Base-by-base conservation (phyloP, 2,329 filamentous ascomycete genomes). In the Hypoxylon sp. region DNA sequence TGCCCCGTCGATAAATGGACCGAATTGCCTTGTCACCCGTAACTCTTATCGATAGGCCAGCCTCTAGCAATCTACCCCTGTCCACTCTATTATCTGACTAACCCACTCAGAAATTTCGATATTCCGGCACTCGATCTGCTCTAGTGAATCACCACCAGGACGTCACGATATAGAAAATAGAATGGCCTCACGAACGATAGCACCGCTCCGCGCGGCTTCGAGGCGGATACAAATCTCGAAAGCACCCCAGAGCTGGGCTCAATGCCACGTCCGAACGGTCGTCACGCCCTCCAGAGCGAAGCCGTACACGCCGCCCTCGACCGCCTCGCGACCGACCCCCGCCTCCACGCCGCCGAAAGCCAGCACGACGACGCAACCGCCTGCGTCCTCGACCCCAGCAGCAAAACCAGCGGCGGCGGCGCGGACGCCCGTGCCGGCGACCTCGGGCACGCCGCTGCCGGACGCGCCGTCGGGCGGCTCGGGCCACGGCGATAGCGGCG, bases 381-480 rank as follows among this genome's bases (percentile, higher is more conserved):
- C 3, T 3, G 18, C 8, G 15, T 48, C 2, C 21, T 48, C 18
- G 11, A 31, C n/a, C 11, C 51, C 31, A 20, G 9, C 31, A 35
- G 15, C 31, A n/a, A n/a, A n/a, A n/a, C n/a, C n/a, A 17, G 21
- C 37, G n/a, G 33, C 26, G n/a, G 33, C 42, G 4, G n/a, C 61
- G 0, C 67, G 67, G 9, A 65, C 59, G 15, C 69, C 64, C 33
- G 27, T 70, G 46, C 70, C 70, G 33, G 62, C 70, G 13, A 67
- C 68, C 24, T 71, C 70, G 0, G 69, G 68, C 13, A 46, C 47
- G 7, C 70, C 71, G 1, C 65, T 73, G 4, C 69, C 70, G 2
- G 67, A 72, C 60, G 71, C 66, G 7, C 61, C 67, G 1, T 2
- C 56, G 2, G 11, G 52, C 43, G n/a, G 43, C 18, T 37, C 42